Percentiles rank a stretch among this genome's conserved stretches.
Evolutionary conservation across 2,329 filamentous ascomycete genomes (phyloP).

Genomic region (Cryphonectria carpinicola): DNA sequence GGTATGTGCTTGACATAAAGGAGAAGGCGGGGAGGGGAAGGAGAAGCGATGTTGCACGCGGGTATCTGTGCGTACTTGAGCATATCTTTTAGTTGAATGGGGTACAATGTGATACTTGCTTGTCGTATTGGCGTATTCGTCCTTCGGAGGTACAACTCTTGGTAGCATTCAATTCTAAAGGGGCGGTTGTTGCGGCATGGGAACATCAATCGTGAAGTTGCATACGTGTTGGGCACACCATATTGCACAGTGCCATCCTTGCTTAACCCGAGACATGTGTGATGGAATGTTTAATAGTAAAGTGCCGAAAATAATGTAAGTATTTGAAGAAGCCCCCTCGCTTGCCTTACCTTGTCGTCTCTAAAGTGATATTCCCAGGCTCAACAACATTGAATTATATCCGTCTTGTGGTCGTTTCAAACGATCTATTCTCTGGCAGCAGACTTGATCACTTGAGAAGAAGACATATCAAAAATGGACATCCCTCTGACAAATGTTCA

Average conservation of each 20-base stretch:
- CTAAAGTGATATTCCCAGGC: background rate
- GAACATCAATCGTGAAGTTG: background rate
- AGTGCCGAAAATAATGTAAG: background rate
- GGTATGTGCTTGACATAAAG: background rate
- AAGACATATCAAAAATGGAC: conserved; percentile 38
- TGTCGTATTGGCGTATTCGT: background rate
- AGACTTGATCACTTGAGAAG: background rate
- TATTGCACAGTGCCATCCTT: background rate
- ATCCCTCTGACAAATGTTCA: conserved; percentile 37
- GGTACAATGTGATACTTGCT: background rate
- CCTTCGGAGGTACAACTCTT: background rate
- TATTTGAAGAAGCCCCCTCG: background rate
- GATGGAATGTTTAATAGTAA: background rate
- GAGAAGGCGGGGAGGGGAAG: background rate
- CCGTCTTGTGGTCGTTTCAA: background rate
- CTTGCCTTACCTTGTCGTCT: background rate
- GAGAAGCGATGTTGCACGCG: background rate
- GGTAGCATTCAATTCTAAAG: background rate
- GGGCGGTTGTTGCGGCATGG: background rate
- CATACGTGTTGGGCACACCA: background rate
- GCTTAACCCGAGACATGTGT: background rate
- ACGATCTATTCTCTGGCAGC: background rate
- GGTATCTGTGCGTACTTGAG: background rate
- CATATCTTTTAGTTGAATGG: background rate
- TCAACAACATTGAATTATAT: background rate